phyloP scores from a whole-genome alignment of 2,329 filamentous ascomycete species.

The Dactylellina cionopaga region DNA sequence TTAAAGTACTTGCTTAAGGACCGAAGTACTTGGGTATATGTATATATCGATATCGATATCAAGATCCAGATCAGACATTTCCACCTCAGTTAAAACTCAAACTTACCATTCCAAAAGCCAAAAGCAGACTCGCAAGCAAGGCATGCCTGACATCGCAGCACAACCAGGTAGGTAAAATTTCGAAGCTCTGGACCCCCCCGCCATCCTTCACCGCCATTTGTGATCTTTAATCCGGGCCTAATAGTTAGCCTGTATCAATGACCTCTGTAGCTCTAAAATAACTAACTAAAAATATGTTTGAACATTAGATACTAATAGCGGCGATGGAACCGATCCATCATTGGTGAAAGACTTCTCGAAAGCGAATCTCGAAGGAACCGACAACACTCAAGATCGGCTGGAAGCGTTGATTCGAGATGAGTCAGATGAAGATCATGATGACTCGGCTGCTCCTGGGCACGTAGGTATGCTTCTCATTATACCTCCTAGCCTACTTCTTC shows the following conservation, averaged over 20 bases:
- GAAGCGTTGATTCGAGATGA: slow-evolving; percentile 6
- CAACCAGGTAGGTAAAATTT: slow-evolving; percentile 5
- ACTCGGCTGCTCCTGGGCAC: neutral
- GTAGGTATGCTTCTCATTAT: slow-evolving; percentile 24
- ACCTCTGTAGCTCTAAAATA: neutral
- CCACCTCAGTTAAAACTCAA: too few species aligned
- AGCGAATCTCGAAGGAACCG: neutral
- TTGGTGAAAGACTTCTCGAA: neutral
- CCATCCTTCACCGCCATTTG: too few species aligned
- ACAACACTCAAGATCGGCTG: neutral
- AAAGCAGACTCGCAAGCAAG: too few species aligned
- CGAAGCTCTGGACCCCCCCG: too few species aligned
- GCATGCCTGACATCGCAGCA: slow-evolving; percentile 5
- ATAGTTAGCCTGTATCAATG: neutral
- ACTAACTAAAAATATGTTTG: neutral
- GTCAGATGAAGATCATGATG: slow-evolving; percentile 33
- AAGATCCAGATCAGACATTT: too few species aligned
- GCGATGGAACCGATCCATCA: neutral
- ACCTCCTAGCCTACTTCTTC: too few species aligned
- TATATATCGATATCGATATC: too few species aligned
- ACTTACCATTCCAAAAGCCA: too few species aligned
- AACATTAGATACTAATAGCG: neutral
- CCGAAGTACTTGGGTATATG: too few species aligned
- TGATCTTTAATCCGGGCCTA: too few species aligned
- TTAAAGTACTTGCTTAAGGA: too few species aligned